These are phyloP conservation scores for Boletellus sp. DNA, from an alignment of 768 basidiomycete species.

Conservation along the genomic window DNA sequence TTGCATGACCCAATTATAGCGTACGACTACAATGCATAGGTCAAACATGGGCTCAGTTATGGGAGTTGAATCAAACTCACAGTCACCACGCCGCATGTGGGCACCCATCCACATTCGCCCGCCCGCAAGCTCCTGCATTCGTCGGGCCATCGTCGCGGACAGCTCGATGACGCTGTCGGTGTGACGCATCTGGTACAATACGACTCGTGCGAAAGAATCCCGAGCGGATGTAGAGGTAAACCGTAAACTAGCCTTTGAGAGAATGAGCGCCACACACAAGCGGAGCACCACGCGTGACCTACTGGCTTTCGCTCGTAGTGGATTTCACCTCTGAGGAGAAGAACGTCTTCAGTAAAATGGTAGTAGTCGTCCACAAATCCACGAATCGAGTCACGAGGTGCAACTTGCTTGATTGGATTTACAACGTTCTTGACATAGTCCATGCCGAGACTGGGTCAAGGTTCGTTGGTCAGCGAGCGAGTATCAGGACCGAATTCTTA, in stretches of 20 bases:
- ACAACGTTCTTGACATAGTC: conserved; percentile 43
- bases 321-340: conserved; percentile 40
- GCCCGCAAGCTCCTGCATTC: conserved; percentile 28
- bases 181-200: conserved; percentile 30
- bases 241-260: conserved; percentile 29
- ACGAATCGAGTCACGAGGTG: conserved; percentile 33
- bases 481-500: conserved; percentile 16
- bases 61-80: conserved; percentile 22
- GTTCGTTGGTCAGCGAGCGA: conserved; percentile 8
- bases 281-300: conserved; percentile 1
- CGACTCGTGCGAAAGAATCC: conserved; percentile 31
- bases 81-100: conserved; percentile 44
- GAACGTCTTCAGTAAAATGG: conserved; percentile 33
- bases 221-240: conserved; percentile 32
- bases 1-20: conserved; percentile 36
- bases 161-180: conserved; percentile 28
- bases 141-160: conserved; percentile 28
- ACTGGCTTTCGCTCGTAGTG: conserved; percentile 41
- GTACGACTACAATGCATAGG: conserved; percentile 22
- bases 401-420: conserved; percentile 35
- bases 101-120: conserved; percentile 41
- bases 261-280: conserved; percentile 5
- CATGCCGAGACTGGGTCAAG: conserved; percentile 35
- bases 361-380: conserved; percentile 41
- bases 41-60: not conserved